phyloP scores from a whole-genome alignment of 208 protist genomes.

The Borovskyia barvae region DNA sequence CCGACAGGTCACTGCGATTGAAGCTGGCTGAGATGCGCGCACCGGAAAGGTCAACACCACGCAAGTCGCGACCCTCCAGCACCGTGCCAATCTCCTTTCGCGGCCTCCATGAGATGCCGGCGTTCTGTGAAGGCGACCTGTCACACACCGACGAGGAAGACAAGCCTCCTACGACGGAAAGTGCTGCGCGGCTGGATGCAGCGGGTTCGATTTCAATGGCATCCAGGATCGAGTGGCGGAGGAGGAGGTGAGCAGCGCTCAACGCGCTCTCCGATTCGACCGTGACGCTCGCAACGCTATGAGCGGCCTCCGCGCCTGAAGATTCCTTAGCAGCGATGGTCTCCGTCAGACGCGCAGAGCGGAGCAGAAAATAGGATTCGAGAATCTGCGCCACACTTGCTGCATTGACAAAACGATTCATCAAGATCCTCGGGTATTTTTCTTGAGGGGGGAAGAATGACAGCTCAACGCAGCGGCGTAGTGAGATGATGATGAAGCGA shows the following conservation, averaged over 20 bases:
- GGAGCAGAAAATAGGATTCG: slow-evolving; percentile 37
- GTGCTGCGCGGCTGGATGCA: background rate
- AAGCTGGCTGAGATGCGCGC: slow-evolving; percentile 55
- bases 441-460: no score
- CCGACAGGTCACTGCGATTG: slow-evolving; percentile 62
- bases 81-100: slow-evolving; percentile 43
- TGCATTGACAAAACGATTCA: slow-evolving; percentile 35
- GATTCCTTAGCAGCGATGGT: background rate
- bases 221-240: slow-evolving; percentile 34
- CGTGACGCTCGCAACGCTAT: no score
- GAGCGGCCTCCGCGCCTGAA: background rate
- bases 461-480: no score
- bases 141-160: background rate
- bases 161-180: background rate
- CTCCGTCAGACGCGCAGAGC: slow-evolving; percentile 16
- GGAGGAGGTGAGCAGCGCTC: slow-evolving; percentile 18
- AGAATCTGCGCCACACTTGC: slow-evolving; percentile 37
- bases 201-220: slow-evolving; percentile 30
- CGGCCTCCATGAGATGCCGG: slow-evolving; percentile 12
- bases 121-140: background rate
- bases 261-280: background rate
- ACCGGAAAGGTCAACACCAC: slow-evolving; percentile 48
- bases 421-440: no score
- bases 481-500: no score
- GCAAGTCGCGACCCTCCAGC: slow-evolving; percentile 69